A percentile compares a stretch with the other conserved stretches of the same genome.
Conservation (phyloP, 805 yeast species). For the Maudiozyma serrabonitensis region DNA sequence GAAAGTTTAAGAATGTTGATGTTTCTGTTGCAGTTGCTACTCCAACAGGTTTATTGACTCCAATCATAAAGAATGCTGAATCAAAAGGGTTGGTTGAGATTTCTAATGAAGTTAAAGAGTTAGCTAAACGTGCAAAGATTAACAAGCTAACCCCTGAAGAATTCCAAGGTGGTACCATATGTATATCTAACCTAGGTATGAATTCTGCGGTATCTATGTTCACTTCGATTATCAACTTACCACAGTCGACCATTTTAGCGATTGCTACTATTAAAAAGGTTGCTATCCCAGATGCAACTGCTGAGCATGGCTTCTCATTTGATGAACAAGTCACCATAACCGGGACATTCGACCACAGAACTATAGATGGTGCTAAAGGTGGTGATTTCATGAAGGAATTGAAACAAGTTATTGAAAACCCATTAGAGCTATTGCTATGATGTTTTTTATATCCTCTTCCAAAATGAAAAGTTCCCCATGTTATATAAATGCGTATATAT, state of each 20-base stretch:
- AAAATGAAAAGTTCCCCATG: not conserved
- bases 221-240: conserved; percentile 97
- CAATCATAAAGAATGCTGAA: conserved; percentile 85
- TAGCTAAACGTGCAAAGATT: conserved; percentile 92
- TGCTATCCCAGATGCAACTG: conserved; percentile 85
- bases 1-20: conserved; percentile 87
- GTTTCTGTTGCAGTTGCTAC: conserved; percentile 98
- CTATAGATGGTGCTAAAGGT: conserved; percentile 94
- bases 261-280: conserved; percentile 86
- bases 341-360: conserved; percentile 97
- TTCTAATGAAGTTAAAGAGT: conserved; percentile 76
- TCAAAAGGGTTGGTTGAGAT: conserved; percentile 76
- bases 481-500: not conserved
- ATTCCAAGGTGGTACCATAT: conserved; percentile 98
- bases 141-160: conserved; percentile 92
- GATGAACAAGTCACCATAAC: conserved; percentile 87
- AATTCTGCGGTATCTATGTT: conserved; percentile 85
- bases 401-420: conserved; percentile 88
- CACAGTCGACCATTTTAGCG: conserved; percentile 90
- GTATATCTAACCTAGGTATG: conserved; percentile 98
- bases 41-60: conserved; percentile 94
- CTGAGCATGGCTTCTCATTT: conserved; percentile 85
- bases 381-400: conserved; percentile 94
- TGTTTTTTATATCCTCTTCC: not conserved
- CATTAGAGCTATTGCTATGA: conserved; percentile 83